phyloP scores from a whole-genome alignment of 371 early-diverging fungal genomes.

The Mortierella sp. region DNA sequence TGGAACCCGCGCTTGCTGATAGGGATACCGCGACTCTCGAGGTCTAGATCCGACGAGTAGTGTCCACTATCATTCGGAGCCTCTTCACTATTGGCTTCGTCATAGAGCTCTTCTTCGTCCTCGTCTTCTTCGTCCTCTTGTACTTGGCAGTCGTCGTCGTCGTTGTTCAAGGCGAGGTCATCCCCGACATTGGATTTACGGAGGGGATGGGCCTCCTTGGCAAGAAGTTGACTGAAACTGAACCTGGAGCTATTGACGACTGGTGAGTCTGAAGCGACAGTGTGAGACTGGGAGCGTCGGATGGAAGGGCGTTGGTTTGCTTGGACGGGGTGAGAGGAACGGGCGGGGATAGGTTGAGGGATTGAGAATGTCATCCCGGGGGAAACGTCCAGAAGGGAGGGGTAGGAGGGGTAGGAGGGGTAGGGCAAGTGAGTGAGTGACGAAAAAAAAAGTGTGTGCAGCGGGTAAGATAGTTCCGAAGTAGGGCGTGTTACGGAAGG shows the following conservation, averaged over 20 bases:
- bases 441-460: background rate
- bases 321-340: constrained; percentile 47
- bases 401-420: background rate
- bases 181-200: constrained; percentile 12
- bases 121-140: constrained; percentile 4
- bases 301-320: constrained; percentile 45
- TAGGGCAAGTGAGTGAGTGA: background rate
- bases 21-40: constrained; percentile 29
- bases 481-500: no score
- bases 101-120: constrained; percentile 8
- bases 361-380: constrained; percentile 48
- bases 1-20: constrained; percentile 30
- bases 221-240: constrained; percentile 24
- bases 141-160: constrained; percentile 12
- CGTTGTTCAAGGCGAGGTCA: constrained; percentile 16
- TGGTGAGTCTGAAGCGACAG: background rate
- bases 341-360: constrained; percentile 51
- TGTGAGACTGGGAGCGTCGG: constrained; percentile 45
- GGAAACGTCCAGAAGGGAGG: background rate
- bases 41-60: constrained; percentile 14
- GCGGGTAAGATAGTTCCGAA: no score
- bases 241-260: constrained; percentile 11
- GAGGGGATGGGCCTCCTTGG: constrained; percentile 10
- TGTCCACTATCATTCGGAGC: constrained; percentile 33
- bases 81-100: constrained; percentile 1